A percentile compares a stretch with the other conserved stretches of the same genome.
Conservation (phyloP, 495 filamentous ascomycete genomes). For the Daldinia loculata region DNA sequence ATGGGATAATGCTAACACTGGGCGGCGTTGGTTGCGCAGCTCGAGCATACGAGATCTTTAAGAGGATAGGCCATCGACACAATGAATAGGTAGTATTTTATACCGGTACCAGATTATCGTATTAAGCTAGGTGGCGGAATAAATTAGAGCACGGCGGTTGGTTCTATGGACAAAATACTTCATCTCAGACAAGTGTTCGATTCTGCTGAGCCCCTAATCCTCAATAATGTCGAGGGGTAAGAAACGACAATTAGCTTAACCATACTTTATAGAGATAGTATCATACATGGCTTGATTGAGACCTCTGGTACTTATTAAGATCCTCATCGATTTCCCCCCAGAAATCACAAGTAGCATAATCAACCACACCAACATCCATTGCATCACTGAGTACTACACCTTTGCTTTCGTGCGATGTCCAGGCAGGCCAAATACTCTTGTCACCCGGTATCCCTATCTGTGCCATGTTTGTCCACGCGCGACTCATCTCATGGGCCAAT, state of each 20-base stretch:
- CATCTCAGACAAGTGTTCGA: not conserved
- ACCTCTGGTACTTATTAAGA: constrained; percentile 25
- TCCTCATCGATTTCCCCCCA: constrained; percentile 45
- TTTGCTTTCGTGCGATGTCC: constrained; percentile 27
- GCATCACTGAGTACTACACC: constrained; percentile 46
- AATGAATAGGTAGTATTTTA: constrained; percentile 19
- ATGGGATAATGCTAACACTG: constrained; percentile 51
- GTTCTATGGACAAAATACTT: not conserved
- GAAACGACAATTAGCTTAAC: not conserved
- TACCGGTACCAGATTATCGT: not conserved
- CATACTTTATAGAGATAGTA: not conserved
- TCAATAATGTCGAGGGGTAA: not conserved
- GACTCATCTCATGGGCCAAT: constrained; percentile 48
- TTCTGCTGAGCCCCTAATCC: not conserved
- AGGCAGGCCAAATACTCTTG: constrained; percentile 44
- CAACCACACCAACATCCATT: constrained; percentile 38
- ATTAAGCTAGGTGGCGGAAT: not conserved
- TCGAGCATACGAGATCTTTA: constrained; percentile 22
- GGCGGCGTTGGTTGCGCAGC: constrained; percentile 28
- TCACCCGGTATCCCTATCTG: constrained; percentile 42
- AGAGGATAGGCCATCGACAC: constrained; percentile 30
- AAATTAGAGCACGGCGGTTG: not conserved
- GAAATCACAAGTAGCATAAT: constrained; percentile 47
- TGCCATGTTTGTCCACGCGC: constrained; percentile 53
- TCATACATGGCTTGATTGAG: not conserved